Percentiles rank a stretch among this genome's conserved stretches.
Evolutionary conservation across 306 rosid species (phyloP).

Genomic region (Casuarina cunninghamiana): DNA sequence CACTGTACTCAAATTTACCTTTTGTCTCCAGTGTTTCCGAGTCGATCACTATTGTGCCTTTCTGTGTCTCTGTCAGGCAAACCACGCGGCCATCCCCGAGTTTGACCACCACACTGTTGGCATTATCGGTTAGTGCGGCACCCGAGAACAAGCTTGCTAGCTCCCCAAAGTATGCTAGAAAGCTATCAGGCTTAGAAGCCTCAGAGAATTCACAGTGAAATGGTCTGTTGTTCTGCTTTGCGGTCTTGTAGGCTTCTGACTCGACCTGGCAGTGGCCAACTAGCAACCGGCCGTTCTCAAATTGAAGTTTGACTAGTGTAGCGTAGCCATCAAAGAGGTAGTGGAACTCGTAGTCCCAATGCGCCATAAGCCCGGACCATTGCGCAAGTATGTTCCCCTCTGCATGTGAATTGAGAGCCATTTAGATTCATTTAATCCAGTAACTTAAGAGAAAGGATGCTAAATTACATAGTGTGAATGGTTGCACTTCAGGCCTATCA

Average conservation of each 20-base stretch:
- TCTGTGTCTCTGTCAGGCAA: conserved; percentile 90
- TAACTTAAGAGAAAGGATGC: too few species aligned
- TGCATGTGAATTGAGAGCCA: conserved; percentile 44
- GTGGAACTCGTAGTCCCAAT: conserved; percentile 82
- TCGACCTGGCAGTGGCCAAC: conserved; percentile 82
- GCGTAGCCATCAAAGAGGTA: conserved; percentile 97
- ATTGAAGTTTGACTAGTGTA: conserved; percentile 65
- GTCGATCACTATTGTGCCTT: conserved; percentile 74
- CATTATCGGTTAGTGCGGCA: conserved; percentile 75
- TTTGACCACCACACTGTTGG: conserved; percentile 79
- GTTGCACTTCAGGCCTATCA: too few species aligned
- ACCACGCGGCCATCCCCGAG: conserved; percentile 88
- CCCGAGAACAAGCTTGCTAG: conserved; percentile 75
- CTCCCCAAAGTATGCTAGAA: conserved; percentile 69
- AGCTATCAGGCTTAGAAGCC: conserved; percentile 25
- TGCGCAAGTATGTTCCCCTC: conserved; percentile 89
- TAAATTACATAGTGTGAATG: too few species aligned
- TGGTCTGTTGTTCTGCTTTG: conserved; percentile 58
- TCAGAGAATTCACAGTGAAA: conserved; percentile 81
- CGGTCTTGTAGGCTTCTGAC: conserved; percentile 75
- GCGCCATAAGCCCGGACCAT: conserved; percentile 96
- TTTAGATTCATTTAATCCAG: too few species aligned
- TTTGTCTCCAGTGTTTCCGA: conserved; percentile 65
- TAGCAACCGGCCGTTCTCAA: background rate
- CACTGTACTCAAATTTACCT: conserved; percentile 71